Conservation (phyloP, 352 stramenopile species). For the Phytophthora multivora region DNA sequence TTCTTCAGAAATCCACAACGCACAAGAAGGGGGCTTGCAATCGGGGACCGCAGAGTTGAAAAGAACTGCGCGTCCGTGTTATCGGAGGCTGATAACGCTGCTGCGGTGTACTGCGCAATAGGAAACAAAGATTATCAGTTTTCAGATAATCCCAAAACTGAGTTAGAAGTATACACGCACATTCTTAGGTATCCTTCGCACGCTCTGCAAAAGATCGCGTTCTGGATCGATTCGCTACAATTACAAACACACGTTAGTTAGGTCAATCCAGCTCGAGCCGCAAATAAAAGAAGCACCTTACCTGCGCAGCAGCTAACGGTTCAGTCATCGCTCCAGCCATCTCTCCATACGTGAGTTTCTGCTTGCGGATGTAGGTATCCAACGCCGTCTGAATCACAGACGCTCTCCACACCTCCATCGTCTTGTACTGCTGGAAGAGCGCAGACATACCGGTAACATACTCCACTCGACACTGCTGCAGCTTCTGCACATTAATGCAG, state of each 20-base stretch:
- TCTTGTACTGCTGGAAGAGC: conserved; percentile 87
- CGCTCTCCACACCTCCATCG: conserved; percentile 68
- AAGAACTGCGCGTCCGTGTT: conserved; percentile 67
- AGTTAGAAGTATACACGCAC: conserved; percentile 34
- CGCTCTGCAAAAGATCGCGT: conserved; percentile 75
- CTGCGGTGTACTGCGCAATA: conserved; percentile 61
- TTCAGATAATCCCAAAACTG: neutral
- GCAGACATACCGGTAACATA: conserved; percentile 86
- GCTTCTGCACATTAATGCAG: conserved; percentile 71
- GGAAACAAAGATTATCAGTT: conserved; percentile 1
- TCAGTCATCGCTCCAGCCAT: conserved; percentile 69
- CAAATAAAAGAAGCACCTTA: conserved; percentile 21
- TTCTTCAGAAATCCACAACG: conserved; percentile 81
- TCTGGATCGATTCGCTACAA: conserved; percentile 77
- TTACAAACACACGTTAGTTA: conserved; percentile 5
- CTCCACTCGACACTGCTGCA: conserved; percentile 62
- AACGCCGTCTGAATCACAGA: conserved; percentile 78
- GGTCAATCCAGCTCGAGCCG: neutral
- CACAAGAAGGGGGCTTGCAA: conserved; percentile 72
- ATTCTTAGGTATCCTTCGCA: conserved; percentile 86
- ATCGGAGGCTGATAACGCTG: conserved; percentile 61
- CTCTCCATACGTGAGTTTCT: conserved; percentile 80
- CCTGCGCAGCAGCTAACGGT: conserved; percentile 63
- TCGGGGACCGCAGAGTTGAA: conserved; percentile 60
- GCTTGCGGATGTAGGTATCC: conserved; percentile 81